A percentile compares a stretch with the other conserved stretches of the same genome.
Conservation (phyloP, 129 eudicot species). For the Daucus carota region DH1_v3.0 NC_030387.2:24669001-24669500, state of each 20-base stretch:
- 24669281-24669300: constrained; percentile 72
- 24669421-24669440: not conserved
- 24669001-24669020: not conserved
- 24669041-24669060: not conserved
- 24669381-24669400: not conserved
- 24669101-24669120: constrained; percentile 76
- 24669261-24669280: constrained; percentile 68
- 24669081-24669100: constrained; percentile 80
- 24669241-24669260: not conserved
- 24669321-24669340: constrained; percentile 4
- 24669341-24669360: not conserved
- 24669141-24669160: constrained; percentile 88
- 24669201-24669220: constrained; percentile 2
- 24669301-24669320: constrained; percentile 44
- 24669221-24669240: not conserved
- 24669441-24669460: not conserved
- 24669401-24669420: not conserved
- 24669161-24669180: constrained; percentile 52
- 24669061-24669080: constrained; percentile 2
- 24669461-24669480: not conserved
- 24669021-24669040: not conserved
- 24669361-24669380: not conserved
- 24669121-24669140: constrained; percentile 97
- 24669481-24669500: not conserved
- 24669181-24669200: not conserved